Percentiles rank a stretch among this genome's conserved stretches.
Conservation (phyloP, 805 yeast species). For the Wickerhamiella kazuoi region DNA sequence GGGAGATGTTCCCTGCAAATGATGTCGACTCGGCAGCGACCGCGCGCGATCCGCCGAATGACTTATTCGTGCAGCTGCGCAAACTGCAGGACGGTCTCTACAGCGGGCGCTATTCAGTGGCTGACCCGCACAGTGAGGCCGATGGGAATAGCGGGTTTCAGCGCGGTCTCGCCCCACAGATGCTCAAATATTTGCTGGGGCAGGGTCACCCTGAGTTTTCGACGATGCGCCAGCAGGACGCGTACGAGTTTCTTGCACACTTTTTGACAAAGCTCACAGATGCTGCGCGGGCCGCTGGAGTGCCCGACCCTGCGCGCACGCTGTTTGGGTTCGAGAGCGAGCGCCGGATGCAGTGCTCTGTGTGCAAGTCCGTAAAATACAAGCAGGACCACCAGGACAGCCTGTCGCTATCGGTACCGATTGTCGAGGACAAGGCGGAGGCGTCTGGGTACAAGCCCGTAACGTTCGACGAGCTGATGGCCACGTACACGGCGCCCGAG, state of each 20-base stretch:
- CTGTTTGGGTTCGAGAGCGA: slow-evolving; percentile 47
- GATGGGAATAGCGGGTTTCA: too few relatives aligned
- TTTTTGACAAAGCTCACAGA: slow-evolving; percentile 40
- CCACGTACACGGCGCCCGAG: slow-evolving; percentile 30
- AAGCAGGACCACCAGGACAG: slow-evolving; percentile 40
- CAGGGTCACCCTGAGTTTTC: slow-evolving; percentile 64
- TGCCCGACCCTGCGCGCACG: slow-evolving; percentile 28
- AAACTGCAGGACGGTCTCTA: slow-evolving; percentile 66
- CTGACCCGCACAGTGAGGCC: slow-evolving; percentile 18
- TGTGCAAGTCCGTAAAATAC: slow-evolving; percentile 45
- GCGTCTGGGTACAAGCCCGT: slow-evolving; percentile 28
- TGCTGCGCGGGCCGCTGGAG: slow-evolving; percentile 8
- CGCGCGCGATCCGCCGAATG: slow-evolving; percentile 34
- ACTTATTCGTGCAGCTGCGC: slow-evolving; percentile 54
- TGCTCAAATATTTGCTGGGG: slow-evolving; percentile 64
- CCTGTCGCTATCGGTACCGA: slow-evolving; percentile 42
- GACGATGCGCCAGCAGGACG: slow-evolving; percentile 86
- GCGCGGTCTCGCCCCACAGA: slow-evolving; percentile 56
- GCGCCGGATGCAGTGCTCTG: slow-evolving; percentile 40
- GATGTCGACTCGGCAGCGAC: slow-evolving; percentile 19
- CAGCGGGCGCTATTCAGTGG: slow-evolving; percentile 56
- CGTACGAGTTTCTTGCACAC: slow-evolving; percentile 70
- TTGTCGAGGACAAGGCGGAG: slow-evolving; percentile 29
- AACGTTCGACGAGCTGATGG: slow-evolving; percentile 33
- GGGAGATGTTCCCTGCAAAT: slow-evolving; percentile 15